These are phyloP conservation scores for Skeletonema menzelii DNA, from an alignment of 108 stramenopile genomes.

Conservation along the genomic window DNA sequence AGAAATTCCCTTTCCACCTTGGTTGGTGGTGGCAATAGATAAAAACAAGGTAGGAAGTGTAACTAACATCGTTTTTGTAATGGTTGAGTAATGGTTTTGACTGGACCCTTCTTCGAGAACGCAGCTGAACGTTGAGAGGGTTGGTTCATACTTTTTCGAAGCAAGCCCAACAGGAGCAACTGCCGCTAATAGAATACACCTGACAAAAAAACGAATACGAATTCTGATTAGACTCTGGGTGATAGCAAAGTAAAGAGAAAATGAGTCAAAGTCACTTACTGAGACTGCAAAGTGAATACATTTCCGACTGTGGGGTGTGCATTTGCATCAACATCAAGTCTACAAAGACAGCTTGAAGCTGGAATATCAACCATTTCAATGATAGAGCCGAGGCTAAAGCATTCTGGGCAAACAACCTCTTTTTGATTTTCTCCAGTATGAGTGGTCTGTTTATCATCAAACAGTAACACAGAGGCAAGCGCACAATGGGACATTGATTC, in stretches of 20 bases:
- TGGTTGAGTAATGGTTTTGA: neutral
- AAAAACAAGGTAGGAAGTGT: conserved; percentile 35
- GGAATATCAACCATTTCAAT: conserved; percentile 10
- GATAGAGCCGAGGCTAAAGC: conserved; percentile 21
- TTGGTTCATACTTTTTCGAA: conserved; percentile 26
- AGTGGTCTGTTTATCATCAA: neutral
- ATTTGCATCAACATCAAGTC: conserved; percentile 10
- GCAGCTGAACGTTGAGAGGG: conserved; percentile 29
- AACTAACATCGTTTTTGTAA: conserved; percentile 11
- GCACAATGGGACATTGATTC: conserved; percentile 38
- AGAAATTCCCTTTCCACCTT: conserved; percentile 1
- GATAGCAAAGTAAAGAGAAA: neutral
- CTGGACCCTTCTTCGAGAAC: conserved; percentile 16
- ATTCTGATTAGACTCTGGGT: neutral
- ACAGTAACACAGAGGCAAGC: conserved; percentile 21
- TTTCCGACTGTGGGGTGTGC: conserved; percentile 1
- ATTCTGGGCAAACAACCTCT: neutral
- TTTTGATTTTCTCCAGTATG: conserved; percentile 8
- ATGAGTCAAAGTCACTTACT: conserved; percentile 12
- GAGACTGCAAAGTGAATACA: conserved; percentile 16
- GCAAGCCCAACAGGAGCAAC: conserved; percentile 25
- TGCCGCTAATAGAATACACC: conserved; percentile 35
- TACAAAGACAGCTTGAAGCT: conserved; percentile 13
- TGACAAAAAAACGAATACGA: neutral
- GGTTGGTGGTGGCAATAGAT: conserved; percentile 23